Conservation (phyloP, 2,329 filamentous ascomycete genomes). For the Plenodomus biglobosus region DNA sequence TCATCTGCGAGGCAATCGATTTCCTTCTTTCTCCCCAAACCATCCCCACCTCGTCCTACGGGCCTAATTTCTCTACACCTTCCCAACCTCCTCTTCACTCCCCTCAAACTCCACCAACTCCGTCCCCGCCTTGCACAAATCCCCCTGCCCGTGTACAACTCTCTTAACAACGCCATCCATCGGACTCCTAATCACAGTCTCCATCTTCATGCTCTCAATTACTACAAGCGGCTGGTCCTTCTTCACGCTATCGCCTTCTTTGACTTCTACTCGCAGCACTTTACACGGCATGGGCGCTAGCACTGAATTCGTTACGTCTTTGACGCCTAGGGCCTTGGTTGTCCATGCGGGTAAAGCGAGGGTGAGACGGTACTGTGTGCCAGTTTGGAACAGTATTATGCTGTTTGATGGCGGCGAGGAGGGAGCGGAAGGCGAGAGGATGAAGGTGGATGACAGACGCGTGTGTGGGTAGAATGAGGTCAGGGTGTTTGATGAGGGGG, state of each 20-base stretch:
- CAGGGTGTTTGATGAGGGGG: slow-evolving; percentile 53
- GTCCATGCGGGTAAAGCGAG: slow-evolving; percentile 72
- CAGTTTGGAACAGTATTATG: slow-evolving; percentile 76
- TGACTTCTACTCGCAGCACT: slow-evolving; percentile 84
- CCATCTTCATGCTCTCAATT: slow-evolving; percentile 57
- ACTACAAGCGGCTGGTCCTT: slow-evolving; percentile 88
- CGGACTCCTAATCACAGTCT: slow-evolving; percentile 57
- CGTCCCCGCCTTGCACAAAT: slow-evolving; percentile 50
- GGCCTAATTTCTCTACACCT: background rate
- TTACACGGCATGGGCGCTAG: slow-evolving; percentile 97
- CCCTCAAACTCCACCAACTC: slow-evolving; percentile 41
- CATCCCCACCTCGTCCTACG: too few species aligned
- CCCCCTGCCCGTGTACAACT: slow-evolving; percentile 53
- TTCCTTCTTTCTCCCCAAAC: too few species aligned
- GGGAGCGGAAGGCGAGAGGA: slow-evolving; percentile 41
- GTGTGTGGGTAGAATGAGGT: slow-evolving; percentile 80
- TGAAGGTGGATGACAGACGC: slow-evolving; percentile 75
- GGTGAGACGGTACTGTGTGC: slow-evolving; percentile 59
- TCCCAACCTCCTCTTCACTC: slow-evolving; percentile 5
- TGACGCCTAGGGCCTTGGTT: slow-evolving; percentile 81
- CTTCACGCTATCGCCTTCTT: slow-evolving; percentile 76
- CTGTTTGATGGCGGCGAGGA: slow-evolving; percentile 53
- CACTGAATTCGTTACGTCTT: slow-evolving; percentile 79
- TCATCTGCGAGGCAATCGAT: too few species aligned
- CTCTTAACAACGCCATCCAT: slow-evolving; percentile 51